Base-by-base conservation (phyloP, 2,329 filamentous ascomycete genomes). In the Fusarium robinianum region DNA sequence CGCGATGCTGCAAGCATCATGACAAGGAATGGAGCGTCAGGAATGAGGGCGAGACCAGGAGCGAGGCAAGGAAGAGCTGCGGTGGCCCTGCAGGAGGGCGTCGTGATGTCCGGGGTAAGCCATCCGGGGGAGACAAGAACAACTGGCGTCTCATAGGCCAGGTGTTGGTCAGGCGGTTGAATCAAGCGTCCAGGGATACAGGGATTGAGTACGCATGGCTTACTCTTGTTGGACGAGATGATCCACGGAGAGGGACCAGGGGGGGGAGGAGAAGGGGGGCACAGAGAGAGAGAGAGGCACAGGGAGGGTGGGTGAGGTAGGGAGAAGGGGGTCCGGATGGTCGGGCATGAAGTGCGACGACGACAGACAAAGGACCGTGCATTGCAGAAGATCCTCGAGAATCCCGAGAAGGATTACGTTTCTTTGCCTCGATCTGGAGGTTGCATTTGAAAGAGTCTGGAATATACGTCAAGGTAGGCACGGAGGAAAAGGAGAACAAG, bases 131-230 rank as follows among this genome's bases (percentile, higher is more conserved):
- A 41, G 12, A 30, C 32, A 46, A 8, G 46, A 44, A 16, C 47
- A 52, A 35, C 27, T 38, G 21, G 40, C 27, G 33, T 37, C 41
- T 46, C 43, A 59, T 58, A 57, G 56, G 43, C 37, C 43, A 29
- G 41, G 37, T 29, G 46, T 25, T 43, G 57, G 57, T 60, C 57
- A 59, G 56, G 56, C 56, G 57, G 57, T 56, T 59, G 57, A 53
- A 60, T 54, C 54, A 52, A 59, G 57, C 48, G 42, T 58, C 46
- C 56, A 55, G 39, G 41, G 42, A 53, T 57, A 41, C 53, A 57
- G 51, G 50, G 37, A 41, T 46, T 25, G 27, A 27, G 27, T 24
- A 19, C 14, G 17, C 21, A 30, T 33, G 22, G 18, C 29, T 23
- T 42, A 27, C 46, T 35, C 46, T 34, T 49, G 23, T 56, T 52